phyloP scores from a whole-genome alignment of 2,329 filamentous ascomycete genomes.

The Coniella lustricola region DNA sequence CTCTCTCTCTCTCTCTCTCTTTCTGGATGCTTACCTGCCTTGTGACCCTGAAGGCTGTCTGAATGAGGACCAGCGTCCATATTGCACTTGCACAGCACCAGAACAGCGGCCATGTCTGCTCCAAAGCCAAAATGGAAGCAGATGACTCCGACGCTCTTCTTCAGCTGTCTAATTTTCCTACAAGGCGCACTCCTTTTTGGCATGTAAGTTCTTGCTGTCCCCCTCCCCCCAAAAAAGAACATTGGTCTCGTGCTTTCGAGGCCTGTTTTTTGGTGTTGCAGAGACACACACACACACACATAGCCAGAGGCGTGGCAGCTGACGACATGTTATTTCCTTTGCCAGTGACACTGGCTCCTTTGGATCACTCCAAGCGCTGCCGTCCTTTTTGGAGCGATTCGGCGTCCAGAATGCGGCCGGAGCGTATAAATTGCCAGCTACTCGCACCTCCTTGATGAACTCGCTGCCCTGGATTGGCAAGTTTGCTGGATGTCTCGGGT shows the following conservation, averaged over 20 bases:
- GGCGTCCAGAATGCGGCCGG: neutral
- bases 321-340: no score
- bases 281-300: no score
- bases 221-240: no score
- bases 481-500: neutral
- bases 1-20: no score
- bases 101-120: neutral
- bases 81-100: neutral
- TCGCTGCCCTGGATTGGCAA: slow-evolving; percentile 1
- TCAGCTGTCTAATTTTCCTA: slow-evolving; percentile 13
- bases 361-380: slow-evolving; percentile 1
- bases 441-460: neutral
- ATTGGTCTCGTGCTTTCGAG: neutral
- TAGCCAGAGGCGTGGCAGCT: no score
- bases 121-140: no score
- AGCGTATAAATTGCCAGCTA: neutral
- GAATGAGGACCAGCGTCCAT: no score
- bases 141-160: slow-evolving; percentile 16
- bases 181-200: slow-evolving; percentile 17
- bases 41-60: no score
- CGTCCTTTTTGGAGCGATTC: neutral
- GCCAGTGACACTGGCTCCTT: neutral
- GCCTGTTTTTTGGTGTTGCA: neutral
- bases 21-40: no score
- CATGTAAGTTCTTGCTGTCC: slow-evolving; percentile 1